Conservation (phyloP, 2,329 filamentous ascomycete genomes). For the Trichoderma arundinaceum region DNA sequence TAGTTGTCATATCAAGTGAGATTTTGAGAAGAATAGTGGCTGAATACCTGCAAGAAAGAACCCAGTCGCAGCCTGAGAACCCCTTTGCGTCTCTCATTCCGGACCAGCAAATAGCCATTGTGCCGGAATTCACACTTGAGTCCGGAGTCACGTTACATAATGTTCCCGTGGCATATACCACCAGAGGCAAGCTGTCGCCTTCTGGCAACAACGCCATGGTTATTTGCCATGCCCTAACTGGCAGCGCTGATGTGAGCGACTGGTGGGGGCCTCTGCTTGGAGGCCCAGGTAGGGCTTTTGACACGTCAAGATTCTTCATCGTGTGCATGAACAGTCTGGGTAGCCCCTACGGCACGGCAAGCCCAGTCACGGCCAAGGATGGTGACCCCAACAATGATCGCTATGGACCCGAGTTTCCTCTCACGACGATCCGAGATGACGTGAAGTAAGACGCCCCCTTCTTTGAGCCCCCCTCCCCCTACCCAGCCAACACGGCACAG, state of each 20-base stretch:
- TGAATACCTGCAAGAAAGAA: constrained; percentile 72
- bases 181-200: constrained; percentile 64
- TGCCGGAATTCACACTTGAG: constrained; percentile 91
- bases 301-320: constrained; percentile 82
- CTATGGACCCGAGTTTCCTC: constrained; percentile 94
- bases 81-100: constrained; percentile 86
- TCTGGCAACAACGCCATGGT: constrained; percentile 71
- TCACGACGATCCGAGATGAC: constrained; percentile 95
- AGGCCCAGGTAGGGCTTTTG: constrained; percentile 78
- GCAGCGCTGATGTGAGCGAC: constrained; percentile 82
- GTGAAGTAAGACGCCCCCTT: constrained; percentile 70
- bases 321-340: constrained; percentile 86
- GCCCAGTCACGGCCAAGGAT: constrained; percentile 86
- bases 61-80: constrained; percentile 80
- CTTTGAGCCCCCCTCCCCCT: constrained; percentile 23
- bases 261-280: constrained; percentile 89
- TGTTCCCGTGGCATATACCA: constrained; percentile 72
- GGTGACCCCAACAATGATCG: constrained; percentile 73
- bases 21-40: constrained; percentile 51
- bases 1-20: background rate
- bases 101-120: constrained; percentile 83
- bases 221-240: constrained; percentile 83
- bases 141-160: constrained; percentile 85
- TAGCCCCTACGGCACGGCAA: constrained; percentile 86
- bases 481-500: constrained; percentile 1